A percentile compares a stretch with the other conserved stretches of the same genome.
These are phyloP conservation scores for Stygiomarasmius scandens DNA, from an alignment of 1,284 basidiomycete genomes.

Conservation along the genomic window DNA sequence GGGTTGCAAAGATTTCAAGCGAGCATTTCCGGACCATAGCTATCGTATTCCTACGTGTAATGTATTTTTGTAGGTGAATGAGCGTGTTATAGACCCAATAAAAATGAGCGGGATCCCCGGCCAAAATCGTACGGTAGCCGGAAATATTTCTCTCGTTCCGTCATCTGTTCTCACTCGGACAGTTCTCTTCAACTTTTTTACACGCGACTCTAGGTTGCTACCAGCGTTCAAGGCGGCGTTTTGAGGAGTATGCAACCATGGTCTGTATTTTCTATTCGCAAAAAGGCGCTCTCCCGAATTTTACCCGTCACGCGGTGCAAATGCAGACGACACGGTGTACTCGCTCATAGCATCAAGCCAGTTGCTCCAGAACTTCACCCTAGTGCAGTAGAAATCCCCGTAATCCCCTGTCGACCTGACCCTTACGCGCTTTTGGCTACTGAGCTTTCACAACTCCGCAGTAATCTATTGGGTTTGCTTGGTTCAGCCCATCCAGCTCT, in stretches of 20 bases:
- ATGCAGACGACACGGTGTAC: constrained; percentile 31
- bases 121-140: background rate
- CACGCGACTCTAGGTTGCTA: constrained; percentile 15
- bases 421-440: constrained; percentile 59
- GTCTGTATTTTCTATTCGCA: constrained; percentile 9
- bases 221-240: constrained; percentile 34
- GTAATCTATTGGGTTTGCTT: constrained; percentile 68
- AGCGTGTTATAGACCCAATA: background rate
- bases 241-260: constrained; percentile 24
- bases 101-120: background rate
- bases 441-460: constrained; percentile 67
- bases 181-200: background rate
- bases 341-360: constrained; percentile 38
- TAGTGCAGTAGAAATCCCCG: background rate
- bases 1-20: background rate
- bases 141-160: background rate
- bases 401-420: constrained; percentile 31
- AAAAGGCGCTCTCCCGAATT: constrained; percentile 6
- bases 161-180: background rate
- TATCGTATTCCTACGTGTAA: background rate
- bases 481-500: constrained; percentile 79
- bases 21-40: background rate
- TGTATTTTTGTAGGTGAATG: background rate
- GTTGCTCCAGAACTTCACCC: constrained; percentile 20
- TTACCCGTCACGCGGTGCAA: constrained; percentile 29